These are phyloP conservation scores for Kazachstania africana DNA, from an alignment of 805 yeast species.

Conservation along the genomic window DNA sequence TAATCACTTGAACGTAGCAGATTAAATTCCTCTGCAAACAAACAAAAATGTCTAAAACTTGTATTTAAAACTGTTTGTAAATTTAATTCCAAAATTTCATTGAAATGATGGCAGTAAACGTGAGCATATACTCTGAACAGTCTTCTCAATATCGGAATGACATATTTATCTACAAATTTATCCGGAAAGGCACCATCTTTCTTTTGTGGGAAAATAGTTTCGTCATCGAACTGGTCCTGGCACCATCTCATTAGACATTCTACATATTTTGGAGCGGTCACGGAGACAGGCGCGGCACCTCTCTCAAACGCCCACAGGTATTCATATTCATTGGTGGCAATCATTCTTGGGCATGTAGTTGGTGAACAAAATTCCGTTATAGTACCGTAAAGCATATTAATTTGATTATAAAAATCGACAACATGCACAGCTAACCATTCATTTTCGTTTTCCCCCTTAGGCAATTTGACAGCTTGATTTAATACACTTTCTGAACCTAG, in stretches of 20 bases:
- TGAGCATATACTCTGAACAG: conserved; percentile 93
- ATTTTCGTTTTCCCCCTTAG: conserved; percentile 79
- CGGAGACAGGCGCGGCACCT: conserved; percentile 61
- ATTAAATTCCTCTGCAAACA: conserved; percentile 75
- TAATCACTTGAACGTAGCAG: conserved; percentile 70
- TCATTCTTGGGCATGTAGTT: conserved; percentile 89
- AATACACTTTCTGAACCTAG: conserved; percentile 85
- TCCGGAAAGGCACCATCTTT: conserved; percentile 87
- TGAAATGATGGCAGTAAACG: conserved; percentile 95
- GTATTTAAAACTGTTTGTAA: conserved; percentile 89
- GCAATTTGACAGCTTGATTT: conserved; percentile 86
- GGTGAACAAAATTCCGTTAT: conserved; percentile 96
- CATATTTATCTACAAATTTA: conserved; percentile 57
- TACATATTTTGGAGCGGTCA: conserved; percentile 91
- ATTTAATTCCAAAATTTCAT: conserved; percentile 85
- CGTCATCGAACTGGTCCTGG: conserved; percentile 85
- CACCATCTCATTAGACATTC: conserved; percentile 93
- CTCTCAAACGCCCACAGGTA: conserved; percentile 89
- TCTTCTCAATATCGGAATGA: conserved; percentile 81
- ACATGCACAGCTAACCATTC: conserved; percentile 98
- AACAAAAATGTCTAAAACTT: conserved; percentile 83
- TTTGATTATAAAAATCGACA: conserved; percentile 93
- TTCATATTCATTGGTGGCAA: conserved; percentile 94
- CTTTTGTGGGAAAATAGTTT: conserved; percentile 78
- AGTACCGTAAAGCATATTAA: conserved; percentile 92